Evolutionary conservation across 371 early-diverging fungal species (phyloP).

Genomic region (Apophysomyces sp.): DNA sequence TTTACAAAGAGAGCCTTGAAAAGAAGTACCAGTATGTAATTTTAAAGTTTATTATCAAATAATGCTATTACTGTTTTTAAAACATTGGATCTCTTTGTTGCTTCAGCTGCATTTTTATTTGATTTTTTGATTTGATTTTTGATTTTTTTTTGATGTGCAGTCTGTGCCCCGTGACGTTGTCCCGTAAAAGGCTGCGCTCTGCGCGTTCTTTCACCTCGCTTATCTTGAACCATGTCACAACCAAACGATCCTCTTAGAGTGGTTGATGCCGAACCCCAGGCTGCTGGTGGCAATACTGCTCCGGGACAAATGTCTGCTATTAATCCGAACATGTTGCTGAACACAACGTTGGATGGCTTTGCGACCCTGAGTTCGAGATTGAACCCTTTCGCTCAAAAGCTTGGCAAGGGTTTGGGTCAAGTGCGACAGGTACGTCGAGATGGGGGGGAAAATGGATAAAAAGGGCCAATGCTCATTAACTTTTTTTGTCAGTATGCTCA

Average conservation of each 20-base stretch:
- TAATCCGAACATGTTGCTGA: conserved; percentile 28
- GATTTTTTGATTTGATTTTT: too few species aligned
- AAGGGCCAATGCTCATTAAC: not conserved
- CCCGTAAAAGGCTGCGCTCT: not conserved
- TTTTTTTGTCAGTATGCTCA: conserved; percentile 71
- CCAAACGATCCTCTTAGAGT: conserved; percentile 21
- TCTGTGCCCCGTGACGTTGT: too few species aligned
- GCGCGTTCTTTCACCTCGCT: not conserved
- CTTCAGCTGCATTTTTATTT: too few species aligned
- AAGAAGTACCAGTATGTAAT: too few species aligned
- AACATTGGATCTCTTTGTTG: too few species aligned
- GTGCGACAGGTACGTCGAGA: conserved; percentile 69
- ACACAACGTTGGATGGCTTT: conserved; percentile 59
- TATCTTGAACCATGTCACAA: conserved; percentile 5
- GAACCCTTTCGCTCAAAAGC: conserved; percentile 72
- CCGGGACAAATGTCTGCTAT: conserved; percentile 9
- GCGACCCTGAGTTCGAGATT: conserved; percentile 61
- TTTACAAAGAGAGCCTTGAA: too few species aligned
- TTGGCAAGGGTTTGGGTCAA: conserved; percentile 76
- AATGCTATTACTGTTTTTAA: too few species aligned
- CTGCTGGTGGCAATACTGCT: not conserved
- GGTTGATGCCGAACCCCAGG: conserved; percentile 28
- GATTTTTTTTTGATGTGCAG: too few species aligned
- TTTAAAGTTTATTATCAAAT: too few species aligned
- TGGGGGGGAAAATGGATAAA: not conserved